Base-by-base conservation (phyloP, 1,284 basidiomycete species). In the Flammula alnicola region DNA sequence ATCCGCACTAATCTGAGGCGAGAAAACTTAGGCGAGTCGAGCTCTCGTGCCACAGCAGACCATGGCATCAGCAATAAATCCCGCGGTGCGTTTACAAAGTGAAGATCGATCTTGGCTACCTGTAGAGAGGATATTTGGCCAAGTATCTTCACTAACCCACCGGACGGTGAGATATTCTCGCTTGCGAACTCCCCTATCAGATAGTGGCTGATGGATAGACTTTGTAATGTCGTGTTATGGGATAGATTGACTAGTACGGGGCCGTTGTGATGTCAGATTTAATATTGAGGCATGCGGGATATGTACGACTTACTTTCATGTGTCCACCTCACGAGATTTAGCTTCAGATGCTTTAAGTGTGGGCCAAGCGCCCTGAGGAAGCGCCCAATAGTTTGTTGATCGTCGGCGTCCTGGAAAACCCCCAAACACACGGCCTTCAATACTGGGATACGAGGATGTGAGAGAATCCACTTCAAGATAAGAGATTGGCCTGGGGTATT, bases 11-110 rank as follows among this genome's bases (percentile, higher is more conserved):
- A 5, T n/a, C 26, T 38, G 27, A 47, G 37, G 8, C 36, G 14
- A 3, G 36, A 12, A 19, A 47, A 47, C 20, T 47, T 38, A 20
- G 36, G 27, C 8, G 35, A 35, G 36, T 39, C 14, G 19, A 47
- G 44, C 25, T 38, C 44, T 12, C 20, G 8, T 9, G 44, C 23
- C 8, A 47, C 26, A 7, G 35, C 35, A n/a, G 19, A 20, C 44
- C 44, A 47, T 22, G 44, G 44, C 44, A 47, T 47, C 37, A 47
- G 5, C 12, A 47, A 23, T 8, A 47, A 14, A 22, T 47, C 44
- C 11, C 39, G 44, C 14, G 44, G 44, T 19, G 44, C 36, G 22
- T 47, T 47, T 16, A 47, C 44, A 25, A 47, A 47, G 32, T 35
- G 35, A 16, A 47, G 5, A 12, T 47, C 35, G 14, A 47, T 47